Percentiles rank a stretch among this genome's conserved stretches.
phyloP scores from a whole-genome alignment of 495 filamentous ascomycete species.

The Bathelium albidoporum region DNA sequence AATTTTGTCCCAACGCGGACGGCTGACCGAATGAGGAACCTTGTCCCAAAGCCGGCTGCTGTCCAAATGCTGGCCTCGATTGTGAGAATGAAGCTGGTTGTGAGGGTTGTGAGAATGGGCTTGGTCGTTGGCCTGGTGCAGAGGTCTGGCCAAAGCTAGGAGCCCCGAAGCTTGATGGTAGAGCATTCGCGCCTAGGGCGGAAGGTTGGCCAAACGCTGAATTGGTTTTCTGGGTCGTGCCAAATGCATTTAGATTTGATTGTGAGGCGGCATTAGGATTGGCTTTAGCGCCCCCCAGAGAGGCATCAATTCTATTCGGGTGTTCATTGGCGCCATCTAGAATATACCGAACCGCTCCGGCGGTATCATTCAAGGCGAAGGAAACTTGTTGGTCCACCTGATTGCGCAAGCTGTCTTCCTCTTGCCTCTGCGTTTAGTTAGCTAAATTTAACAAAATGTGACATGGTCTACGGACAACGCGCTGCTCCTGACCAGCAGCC shows the following conservation, averaged over 20 bases:
- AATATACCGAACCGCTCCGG: slow-evolving; percentile 64
- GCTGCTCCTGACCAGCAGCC: slow-evolving; percentile 49
- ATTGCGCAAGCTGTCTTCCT: slow-evolving; percentile 48
- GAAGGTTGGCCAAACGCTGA: slow-evolving; percentile 22
- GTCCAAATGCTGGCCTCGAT: not conserved
- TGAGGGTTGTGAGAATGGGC: not conserved
- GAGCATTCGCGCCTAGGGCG: slow-evolving; percentile 16
- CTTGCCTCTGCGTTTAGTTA: slow-evolving; percentile 37
- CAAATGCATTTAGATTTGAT: slow-evolving; percentile 8
- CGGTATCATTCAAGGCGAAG: slow-evolving; percentile 50
- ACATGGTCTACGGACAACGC: not conserved
- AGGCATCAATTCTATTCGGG: slow-evolving; percentile 70
- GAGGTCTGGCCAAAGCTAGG: slow-evolving; percentile 11
- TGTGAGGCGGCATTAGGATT: slow-evolving; percentile 18
- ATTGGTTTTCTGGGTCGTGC: slow-evolving; percentile 7
- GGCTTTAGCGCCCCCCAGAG: slow-evolving; percentile 30
- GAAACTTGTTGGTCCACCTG: slow-evolving; percentile 61
- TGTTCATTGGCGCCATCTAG: slow-evolving; percentile 58
- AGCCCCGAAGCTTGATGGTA: not conserved
- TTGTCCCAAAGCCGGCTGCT: not conserved
- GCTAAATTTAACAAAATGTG: not conserved
- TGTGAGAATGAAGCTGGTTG: not conserved
- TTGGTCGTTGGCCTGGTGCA: slow-evolving; percentile 14
- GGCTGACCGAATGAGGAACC: slow-evolving; percentile 18
- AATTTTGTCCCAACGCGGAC: slow-evolving; percentile 1